phyloP scores from a whole-genome alignment of 208 protist genomes.

The Phytomonas sp. region DNA sequence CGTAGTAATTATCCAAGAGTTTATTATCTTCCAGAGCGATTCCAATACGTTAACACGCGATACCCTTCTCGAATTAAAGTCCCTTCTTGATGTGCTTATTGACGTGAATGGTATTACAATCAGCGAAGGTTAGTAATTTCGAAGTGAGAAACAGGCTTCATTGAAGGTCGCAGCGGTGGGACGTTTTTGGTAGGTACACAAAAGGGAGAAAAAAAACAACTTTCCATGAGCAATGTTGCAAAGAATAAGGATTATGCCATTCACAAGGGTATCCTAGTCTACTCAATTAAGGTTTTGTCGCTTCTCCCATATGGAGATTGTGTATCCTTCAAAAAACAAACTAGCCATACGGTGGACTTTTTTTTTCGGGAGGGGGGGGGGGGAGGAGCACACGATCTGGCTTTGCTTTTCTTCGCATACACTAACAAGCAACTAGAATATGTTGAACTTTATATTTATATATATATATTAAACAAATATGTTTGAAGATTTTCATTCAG shows the following conservation, averaged over 20 bases:
- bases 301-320: neutral
- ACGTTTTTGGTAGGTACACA: neutral
- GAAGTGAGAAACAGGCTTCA: no score
- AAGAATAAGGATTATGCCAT: neutral
- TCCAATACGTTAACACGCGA: constrained; percentile 57
- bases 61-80: constrained; percentile 35
- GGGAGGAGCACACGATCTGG: neutral
- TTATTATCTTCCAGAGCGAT: constrained; percentile 78
- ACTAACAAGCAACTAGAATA: neutral
- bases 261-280: neutral
- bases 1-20: constrained; percentile 81
- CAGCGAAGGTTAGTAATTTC: neutral
- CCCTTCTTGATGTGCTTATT: constrained; percentile 35
- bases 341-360: neutral
- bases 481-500: neutral
- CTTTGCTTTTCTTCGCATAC: neutral
- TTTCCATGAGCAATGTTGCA: neutral
- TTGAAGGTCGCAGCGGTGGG: constrained; percentile 3
- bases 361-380: neutral
- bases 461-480: no score
- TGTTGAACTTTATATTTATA: neutral
- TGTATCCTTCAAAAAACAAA: neutral
- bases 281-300: neutral
- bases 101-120: constrained; percentile 49
- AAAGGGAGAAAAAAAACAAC: neutral